phyloP scores from a whole-genome alignment of 2,329 filamentous ascomycete genomes.

The Kalaharituber pfeilii region DNA sequence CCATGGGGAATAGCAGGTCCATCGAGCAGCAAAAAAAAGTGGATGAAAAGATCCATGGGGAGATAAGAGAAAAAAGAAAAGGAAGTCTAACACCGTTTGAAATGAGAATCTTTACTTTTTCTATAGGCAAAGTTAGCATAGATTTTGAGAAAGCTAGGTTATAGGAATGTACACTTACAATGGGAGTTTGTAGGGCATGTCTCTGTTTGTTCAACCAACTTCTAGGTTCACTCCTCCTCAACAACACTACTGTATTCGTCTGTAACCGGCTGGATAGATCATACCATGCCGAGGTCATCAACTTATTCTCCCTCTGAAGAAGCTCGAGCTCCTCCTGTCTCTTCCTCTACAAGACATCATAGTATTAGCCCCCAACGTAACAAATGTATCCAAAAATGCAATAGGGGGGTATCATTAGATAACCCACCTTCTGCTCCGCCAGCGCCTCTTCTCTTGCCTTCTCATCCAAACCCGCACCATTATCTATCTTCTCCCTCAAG shows the following conservation, averaged over 20 bases:
- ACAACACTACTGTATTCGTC: slow-evolving; percentile 65
- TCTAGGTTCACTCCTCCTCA: slow-evolving; percentile 54
- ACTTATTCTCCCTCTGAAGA: slow-evolving; percentile 57
- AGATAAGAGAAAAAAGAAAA: no score
- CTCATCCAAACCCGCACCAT: slow-evolving; percentile 8
- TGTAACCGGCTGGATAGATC: slow-evolving; percentile 62
- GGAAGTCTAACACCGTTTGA: no score
- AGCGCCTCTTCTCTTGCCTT: slow-evolving; percentile 13
- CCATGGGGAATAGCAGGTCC: no score
- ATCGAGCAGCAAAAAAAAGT: no score
- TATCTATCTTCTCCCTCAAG: slow-evolving; percentile 23
- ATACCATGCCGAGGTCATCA: slow-evolving; percentile 75
- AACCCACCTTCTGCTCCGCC: slow-evolving; percentile 13
- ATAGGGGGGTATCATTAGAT: neutral
- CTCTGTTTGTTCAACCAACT: slow-evolving; percentile 78
- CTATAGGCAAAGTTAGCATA: no score
- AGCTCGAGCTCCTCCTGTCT: slow-evolving; percentile 38
- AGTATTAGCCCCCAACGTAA: slow-evolving; percentile 1
- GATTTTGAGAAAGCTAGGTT: no score
- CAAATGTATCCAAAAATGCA: neutral
- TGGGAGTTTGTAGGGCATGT: slow-evolving; percentile 12
- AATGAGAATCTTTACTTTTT: no score
- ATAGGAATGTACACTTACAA: slow-evolving; percentile 2
- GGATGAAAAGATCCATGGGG: no score
- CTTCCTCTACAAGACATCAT: slow-evolving; percentile 19